Evolutionary conservation across 192 early-diverging fungal genomes (phyloP).

Genomic region (Podila minutissima): DNA sequence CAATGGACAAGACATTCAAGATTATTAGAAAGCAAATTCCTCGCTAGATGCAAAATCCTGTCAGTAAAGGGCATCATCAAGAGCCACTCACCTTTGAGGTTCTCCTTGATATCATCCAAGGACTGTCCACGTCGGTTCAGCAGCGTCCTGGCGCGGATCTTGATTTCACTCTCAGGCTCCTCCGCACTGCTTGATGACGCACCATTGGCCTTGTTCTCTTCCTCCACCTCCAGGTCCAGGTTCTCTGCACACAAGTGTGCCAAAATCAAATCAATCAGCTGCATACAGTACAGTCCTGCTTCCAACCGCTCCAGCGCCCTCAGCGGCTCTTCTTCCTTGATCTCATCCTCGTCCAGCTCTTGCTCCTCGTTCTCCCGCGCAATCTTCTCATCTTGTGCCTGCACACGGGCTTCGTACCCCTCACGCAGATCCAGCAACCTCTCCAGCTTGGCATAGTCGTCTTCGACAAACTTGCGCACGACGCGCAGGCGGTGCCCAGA

Average conservation of each 20-base stretch:
- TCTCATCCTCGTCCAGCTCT: slow-evolving; percentile 57
- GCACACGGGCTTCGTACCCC: slow-evolving; percentile 72
- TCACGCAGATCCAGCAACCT: slow-evolving; percentile 81
- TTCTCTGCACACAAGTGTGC: slow-evolving; percentile 71
- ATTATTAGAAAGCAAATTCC: neutral
- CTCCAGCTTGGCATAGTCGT: slow-evolving; percentile 85
- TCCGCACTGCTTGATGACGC: neutral
- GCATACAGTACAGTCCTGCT: slow-evolving; percentile 85
- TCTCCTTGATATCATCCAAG: slow-evolving; percentile 52
- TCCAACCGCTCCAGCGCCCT: slow-evolving; percentile 80
- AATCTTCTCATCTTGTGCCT: slow-evolving; percentile 63
- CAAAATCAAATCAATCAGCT: slow-evolving; percentile 75
- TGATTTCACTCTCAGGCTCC: slow-evolving; percentile 41
- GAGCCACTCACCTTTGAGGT: slow-evolving; percentile 52
- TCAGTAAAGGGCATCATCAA: neutral
- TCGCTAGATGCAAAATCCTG: neutral
- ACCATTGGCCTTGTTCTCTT: neutral
- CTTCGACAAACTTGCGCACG: slow-evolving; percentile 84
- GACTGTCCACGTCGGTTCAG: slow-evolving; percentile 56
- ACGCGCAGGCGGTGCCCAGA: slow-evolving; percentile 75
- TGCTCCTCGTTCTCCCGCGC: slow-evolving; percentile 57
- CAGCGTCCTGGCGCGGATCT: slow-evolving; percentile 45
- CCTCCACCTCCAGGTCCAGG: slow-evolving; percentile 27
- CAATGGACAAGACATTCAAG: neutral
- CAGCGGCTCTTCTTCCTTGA: slow-evolving; percentile 65